Conservation (phyloP, 805 yeast genomes). For the Candida piceae region DNA sequence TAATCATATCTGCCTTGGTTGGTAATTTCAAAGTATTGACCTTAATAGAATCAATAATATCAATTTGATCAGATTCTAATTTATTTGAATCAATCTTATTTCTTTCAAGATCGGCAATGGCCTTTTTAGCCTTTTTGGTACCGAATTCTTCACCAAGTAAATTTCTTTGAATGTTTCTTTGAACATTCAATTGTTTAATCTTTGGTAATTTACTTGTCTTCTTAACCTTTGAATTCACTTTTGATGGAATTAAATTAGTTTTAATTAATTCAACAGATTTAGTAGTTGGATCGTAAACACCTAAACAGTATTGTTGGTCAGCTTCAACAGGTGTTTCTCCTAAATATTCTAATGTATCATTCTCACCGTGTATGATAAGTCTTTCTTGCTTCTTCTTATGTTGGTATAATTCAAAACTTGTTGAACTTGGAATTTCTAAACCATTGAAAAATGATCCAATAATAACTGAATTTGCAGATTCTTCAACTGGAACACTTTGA, state of each 20-base stretch:
- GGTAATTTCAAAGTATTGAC: constrained; percentile 71
- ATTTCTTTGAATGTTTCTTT: constrained; percentile 59
- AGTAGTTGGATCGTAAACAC: constrained; percentile 66
- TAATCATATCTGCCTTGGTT: constrained; percentile 55
- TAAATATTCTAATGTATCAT: constrained; percentile 63
- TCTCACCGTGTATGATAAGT: constrained; percentile 72
- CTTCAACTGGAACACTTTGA: constrained; percentile 26
- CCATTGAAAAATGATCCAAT: constrained; percentile 82
- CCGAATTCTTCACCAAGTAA: constrained; percentile 95
- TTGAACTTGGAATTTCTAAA: constrained; percentile 50
- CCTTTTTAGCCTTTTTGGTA: constrained; percentile 92
- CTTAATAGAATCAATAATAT: constrained; percentile 76
- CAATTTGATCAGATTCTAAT: constrained; percentile 62
- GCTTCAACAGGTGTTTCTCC: constrained; percentile 43
- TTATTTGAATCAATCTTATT: constrained; percentile 84
- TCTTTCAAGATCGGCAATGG: constrained; percentile 72
- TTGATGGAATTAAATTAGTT: constrained; percentile 56
- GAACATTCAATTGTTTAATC: constrained; percentile 50
- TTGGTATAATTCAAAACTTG: constrained; percentile 59
- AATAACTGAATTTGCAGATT: constrained; percentile 43
- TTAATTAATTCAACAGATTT: constrained; percentile 60
- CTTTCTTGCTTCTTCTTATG: constrained; percentile 36
- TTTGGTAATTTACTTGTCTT: constrained; percentile 55
- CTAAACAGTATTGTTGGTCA: constrained; percentile 60
- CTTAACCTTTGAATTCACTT: constrained; percentile 57